These are phyloP conservation scores for Starmerella cellae DNA, from an alignment of 805 yeast species.

Conservation along the genomic window DNA sequence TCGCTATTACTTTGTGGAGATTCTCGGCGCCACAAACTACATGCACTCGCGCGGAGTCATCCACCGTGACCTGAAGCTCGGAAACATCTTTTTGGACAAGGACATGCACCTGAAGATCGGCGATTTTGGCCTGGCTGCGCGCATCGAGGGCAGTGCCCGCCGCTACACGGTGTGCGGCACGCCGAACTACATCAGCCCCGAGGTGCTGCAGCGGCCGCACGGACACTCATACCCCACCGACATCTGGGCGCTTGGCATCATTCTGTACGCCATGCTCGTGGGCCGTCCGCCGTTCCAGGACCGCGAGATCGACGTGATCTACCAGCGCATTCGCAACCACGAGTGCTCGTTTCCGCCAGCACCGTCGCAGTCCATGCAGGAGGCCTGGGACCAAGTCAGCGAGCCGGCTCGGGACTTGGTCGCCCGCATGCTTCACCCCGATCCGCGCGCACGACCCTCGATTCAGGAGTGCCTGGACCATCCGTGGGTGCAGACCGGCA, in stretches of 20 bases:
- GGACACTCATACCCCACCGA: slow-evolving; percentile 95
- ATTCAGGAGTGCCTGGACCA: slow-evolving; percentile 66
- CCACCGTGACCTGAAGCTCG: slow-evolving; percentile 91
- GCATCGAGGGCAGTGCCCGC: slow-evolving; percentile 61
- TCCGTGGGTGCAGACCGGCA: slow-evolving; percentile 68
- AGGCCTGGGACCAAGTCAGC: slow-evolving; percentile 10
- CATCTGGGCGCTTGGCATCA: slow-evolving; percentile 95
- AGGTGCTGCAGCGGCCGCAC: slow-evolving; percentile 50
- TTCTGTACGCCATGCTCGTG: slow-evolving; percentile 80
- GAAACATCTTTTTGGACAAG: slow-evolving; percentile 88
- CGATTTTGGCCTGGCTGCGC: slow-evolving; percentile 96
- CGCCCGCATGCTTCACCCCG: slow-evolving; percentile 48
- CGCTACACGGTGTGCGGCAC: slow-evolving; percentile 96
- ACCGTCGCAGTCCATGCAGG: slow-evolving; percentile 34
- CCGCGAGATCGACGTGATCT: slow-evolving; percentile 81
- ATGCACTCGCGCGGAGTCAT: slow-evolving; percentile 85
- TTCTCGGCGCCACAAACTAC: slow-evolving; percentile 85
- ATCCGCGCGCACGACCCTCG: slow-evolving; percentile 72
- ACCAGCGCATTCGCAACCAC: slow-evolving; percentile 75
- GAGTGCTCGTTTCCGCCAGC: slow-evolving; percentile 68
- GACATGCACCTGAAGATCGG: slow-evolving; percentile 92
- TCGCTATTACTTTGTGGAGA: slow-evolving; percentile 76
- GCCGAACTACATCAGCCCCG: slow-evolving; percentile 98
- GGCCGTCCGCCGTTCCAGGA: slow-evolving; percentile 99
- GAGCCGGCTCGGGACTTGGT: slow-evolving; percentile 60